Base-by-base conservation (phyloP, 2,329 filamentous ascomycete species). In the Colletotrichum phormii region DNA sequence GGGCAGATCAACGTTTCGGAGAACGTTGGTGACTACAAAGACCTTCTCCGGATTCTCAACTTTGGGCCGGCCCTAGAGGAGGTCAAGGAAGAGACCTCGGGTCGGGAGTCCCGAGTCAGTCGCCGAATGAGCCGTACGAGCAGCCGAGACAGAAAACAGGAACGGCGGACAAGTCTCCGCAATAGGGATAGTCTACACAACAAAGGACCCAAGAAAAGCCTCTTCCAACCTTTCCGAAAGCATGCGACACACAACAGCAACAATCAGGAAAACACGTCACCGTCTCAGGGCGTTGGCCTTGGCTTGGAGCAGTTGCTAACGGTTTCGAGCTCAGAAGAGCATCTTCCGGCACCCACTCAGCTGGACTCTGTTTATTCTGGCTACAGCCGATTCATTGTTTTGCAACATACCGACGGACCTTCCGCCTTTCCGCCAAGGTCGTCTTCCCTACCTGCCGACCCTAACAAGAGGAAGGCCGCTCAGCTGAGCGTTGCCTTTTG, bases 1-100 rank as follows among this genome's bases (percentile, higher is more conserved):
- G 89, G 85, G 0, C 88, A 91, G 73, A 85, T 91, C 64, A 88
- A 91, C 74, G 86, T 89, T 15, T 89, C 88, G 0, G 87, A 87
- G 2, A 86, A 85, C 0, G 83, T 90, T 42, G 84, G 86, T 67
- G 85, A 82, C 62, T 82, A 83, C 37, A 83, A 84, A 5, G 89
- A 90, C 71, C 82, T 90, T 7, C 73, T 91, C 57, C 83, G 82
- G 6, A 80, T 89, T 6, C 77, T 91, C 15, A 85, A 81, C 37
- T 82, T 80, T n/a, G 80, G 83, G 0, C 9, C 74, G 66, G 61
- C 72, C 55, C 37, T 67, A 54, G 51, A 75, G 13, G 74, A 75
- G 9, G n/a, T 55, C 9, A 64, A 57, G 62, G 57, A 55, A 29
- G 64, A 59, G 4, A 51, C 46, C 22, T 37, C 26, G 62, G 59